Percentiles rank a stretch among this genome's conserved stretches.
phyloP scores from a whole-genome alignment of 768 basidiomycete species.

The Amanita polypyramis region DNA sequence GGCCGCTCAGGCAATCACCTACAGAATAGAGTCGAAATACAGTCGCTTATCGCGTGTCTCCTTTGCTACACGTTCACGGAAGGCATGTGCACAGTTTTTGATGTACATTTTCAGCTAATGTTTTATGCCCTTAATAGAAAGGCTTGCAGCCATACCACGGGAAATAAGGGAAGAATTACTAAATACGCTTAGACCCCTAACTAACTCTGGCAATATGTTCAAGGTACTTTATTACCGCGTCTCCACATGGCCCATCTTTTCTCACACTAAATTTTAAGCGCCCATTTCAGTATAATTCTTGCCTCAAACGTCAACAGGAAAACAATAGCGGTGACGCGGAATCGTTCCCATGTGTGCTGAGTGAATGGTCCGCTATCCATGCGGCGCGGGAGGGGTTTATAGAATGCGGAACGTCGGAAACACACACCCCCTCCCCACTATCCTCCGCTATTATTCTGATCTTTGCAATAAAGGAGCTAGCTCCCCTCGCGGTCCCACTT shows the following conservation, averaged over 20 bases:
- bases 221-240: conserved; percentile 14
- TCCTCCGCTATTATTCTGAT: conserved; percentile 41
- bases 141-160: conserved; percentile 25
- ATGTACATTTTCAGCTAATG: conserved; percentile 10
- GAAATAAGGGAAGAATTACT: conserved; percentile 31
- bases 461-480: conserved; percentile 40
- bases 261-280: conserved; percentile 12
- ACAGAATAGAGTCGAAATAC: conserved; percentile 11
- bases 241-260: conserved; percentile 8
- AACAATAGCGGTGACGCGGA: neutral
- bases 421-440: conserved; percentile 25
- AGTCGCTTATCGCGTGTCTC: conserved; percentile 27
- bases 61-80: conserved; percentile 28
- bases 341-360: neutral
- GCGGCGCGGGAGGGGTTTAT: neutral
- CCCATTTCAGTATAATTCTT: neutral
- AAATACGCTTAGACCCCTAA: conserved; percentile 30
- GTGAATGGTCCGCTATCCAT: neutral
- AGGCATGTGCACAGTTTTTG: conserved; percentile 17
- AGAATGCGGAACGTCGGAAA: neutral
- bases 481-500: conserved; percentile 30
- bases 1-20: conserved; percentile 3
- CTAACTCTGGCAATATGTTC: conserved; percentile 18
- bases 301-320: neutral
- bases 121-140: conserved; percentile 12